phyloP scores from a whole-genome alignment of 139 green algal genomes.

The Mesostigma viride region DNA sequence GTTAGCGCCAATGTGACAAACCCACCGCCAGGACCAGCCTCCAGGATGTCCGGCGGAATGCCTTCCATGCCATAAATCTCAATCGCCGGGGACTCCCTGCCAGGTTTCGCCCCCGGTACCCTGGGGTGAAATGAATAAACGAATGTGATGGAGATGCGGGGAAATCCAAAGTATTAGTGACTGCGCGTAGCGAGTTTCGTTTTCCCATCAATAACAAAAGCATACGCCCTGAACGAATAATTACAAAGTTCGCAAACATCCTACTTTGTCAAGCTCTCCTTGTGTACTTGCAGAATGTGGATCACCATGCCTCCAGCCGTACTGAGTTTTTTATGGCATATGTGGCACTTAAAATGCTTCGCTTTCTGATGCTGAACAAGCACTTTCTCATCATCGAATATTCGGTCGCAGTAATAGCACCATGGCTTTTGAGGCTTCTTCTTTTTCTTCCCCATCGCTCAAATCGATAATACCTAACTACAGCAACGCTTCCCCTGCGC shows the following conservation, averaged over 20 bases:
- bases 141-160: neutral
- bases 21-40: constrained; percentile 29
- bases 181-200: too few relatives aligned
- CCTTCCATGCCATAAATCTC: constrained; percentile 89
- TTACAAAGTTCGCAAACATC: too few relatives aligned
- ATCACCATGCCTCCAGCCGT: constrained; percentile 64
- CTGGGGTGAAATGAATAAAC: constrained; percentile 25
- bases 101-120: constrained; percentile 57
- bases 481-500: too few relatives aligned
- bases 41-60: constrained; percentile 52
- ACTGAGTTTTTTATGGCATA: constrained; percentile 66
- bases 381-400: constrained; percentile 70
- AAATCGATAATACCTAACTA: too few relatives aligned
- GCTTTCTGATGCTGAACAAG: constrained; percentile 80
- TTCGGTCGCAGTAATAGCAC: constrained; percentile 81
- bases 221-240: too few relatives aligned
- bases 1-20: too few relatives aligned
- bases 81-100: constrained; percentile 56
- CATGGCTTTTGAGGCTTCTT: constrained; percentile 35
- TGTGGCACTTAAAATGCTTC: constrained; percentile 71
- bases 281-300: constrained; percentile 80
- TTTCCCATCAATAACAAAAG: too few relatives aligned
- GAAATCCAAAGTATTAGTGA: too few relatives aligned
- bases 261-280: constrained; percentile 50
- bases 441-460: constrained; percentile 32